Evolutionary conservation across 2,329 filamentous ascomycete species (phyloP), one percentile per base, ranked within the genome.

Genomic region (Epichloe uncinata): DNA sequence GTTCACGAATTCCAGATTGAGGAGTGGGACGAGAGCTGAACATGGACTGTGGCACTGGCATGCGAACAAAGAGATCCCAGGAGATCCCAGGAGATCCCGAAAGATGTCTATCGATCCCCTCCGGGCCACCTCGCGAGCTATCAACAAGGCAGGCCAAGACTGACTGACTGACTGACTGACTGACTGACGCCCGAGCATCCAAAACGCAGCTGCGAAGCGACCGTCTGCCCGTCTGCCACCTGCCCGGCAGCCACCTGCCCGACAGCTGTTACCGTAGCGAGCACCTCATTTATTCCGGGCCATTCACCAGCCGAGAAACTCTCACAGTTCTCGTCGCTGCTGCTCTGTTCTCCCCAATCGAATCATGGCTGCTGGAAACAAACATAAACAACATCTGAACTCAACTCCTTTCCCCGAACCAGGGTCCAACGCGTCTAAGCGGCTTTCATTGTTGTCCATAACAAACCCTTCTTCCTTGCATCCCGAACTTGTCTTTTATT

Each of bases 1-100:
- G 71, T 69, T 26, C 75, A 79, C 56, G 68, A 66, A 42, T 84
- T 81, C 57, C 66, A 69, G 51, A 74, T 84, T 53, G 71, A 79
- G 7, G 75, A 71, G 0, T 77, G 74, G 74, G 66, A 47, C 13
- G 45, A 73, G 1, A 62, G 63, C 3, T 51, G 42, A 42, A 7
- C 16, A 13, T 22, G 38, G 22, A 26, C 22, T 26, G 22, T 26
- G 6, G 22, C 22, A 26, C 22, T 7, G 22, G 22, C 22, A 26
- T 26, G 22, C 22, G 22, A 26, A 7, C 22, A 26, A 26, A n/a
- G n/a, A n/a, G n/a, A n/a, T n/a, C n/a, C n/a, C n/a, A 2, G 22
- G 22, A 26, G 22, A 26, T n/a, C n/a, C n/a, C n/a, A n/a, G n/a
- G n/a, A n/a, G n/a, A n/a, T n/a, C n/a, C 22, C 22, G 7, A 0